phyloP scores from a whole-genome alignment of 331 rosid species.

The Arachis monticola region DNA sequence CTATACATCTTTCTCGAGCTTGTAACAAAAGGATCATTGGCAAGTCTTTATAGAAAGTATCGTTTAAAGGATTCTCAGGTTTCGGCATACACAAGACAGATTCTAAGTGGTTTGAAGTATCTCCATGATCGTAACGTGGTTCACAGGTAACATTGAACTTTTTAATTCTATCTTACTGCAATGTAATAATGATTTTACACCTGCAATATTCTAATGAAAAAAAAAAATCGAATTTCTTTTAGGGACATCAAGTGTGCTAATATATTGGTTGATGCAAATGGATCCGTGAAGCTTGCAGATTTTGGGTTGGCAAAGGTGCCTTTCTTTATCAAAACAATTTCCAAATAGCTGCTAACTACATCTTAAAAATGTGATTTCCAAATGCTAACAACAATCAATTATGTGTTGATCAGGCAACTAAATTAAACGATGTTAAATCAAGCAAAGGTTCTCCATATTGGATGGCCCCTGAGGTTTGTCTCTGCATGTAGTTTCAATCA shows the following conservation, averaged over 20 bases:
- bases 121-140: conserved; percentile 56
- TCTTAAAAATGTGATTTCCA: conserved; percentile 18
- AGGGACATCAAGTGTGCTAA: conserved; percentile 65
- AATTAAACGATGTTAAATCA: conserved; percentile 59
- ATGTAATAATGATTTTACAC: no score
- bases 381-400: conserved; percentile 8
- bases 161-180: background rate
- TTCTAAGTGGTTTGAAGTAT: conserved; percentile 57
- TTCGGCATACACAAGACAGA: conserved; percentile 60
- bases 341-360: background rate
- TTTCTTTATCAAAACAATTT: conserved; percentile 12
- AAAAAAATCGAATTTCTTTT: background rate
- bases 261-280: conserved; percentile 55
- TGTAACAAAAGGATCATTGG: conserved; percentile 58
- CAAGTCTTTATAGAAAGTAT: conserved; percentile 50
- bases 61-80: conserved; percentile 54
- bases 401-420: conserved; percentile 49
- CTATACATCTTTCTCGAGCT: conserved; percentile 65
- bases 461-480: conserved; percentile 78
- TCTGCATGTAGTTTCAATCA: conserved; percentile 1
- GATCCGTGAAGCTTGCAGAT: conserved; percentile 71
- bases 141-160: conserved; percentile 49
- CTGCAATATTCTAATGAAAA: conserved; percentile 10
- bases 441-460: conserved; percentile 70
- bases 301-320: conserved; percentile 74